Evolutionary conservation across 2,329 filamentous ascomycete genomes (phyloP), one percentile per base, ranked within the genome.

Genomic region (Annulohypoxylon truncatum): DNA sequence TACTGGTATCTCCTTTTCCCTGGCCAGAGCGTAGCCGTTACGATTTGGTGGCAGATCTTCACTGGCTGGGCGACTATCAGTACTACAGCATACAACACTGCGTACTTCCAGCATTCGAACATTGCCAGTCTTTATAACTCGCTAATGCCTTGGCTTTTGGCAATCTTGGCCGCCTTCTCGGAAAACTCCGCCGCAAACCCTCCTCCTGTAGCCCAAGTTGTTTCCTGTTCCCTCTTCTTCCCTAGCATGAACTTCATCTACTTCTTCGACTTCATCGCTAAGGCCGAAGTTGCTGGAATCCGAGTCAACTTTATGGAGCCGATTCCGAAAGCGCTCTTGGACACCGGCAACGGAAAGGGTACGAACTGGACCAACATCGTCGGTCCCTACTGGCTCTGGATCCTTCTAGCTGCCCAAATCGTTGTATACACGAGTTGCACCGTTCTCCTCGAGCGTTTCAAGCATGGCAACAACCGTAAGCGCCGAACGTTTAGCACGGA

Each of bases 61-160:
- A 68, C 84, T 74, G 63, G 86, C 74, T 60, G 81, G 76, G 71
- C 77, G 77, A 85, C 90, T n/a, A 91, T 90, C 3, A 82, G 92
- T 15, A 87, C 87, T 42, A 87, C 84, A n/a, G 84, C 91, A 9
- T 90, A 90, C 2, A 78, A 74, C 1, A 76, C 79, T 0, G 67
- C 79, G n/a, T 81, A 80, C 66, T 81, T 81, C 71, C 73, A 68
- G 28, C 74, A 73, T 55, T 71, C 77, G 2, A 72, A 72, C 6
- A 70, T 77, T 9, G 76, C 76, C 1, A 73, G 76, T 56, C 72
- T 79, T 44, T 75, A 75, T 51, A 73, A 78, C n/a, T 67, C 74
- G 5, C 66, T 72, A 1, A 67, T 73, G 31, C 74, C 76, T 33
- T 58, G 77, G 9, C 50, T 77, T 2, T 64, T 79, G 2, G 74